Conservation (phyloP, 768 basidiomycete genomes). For the Pleurotus sapidus region DNA sequence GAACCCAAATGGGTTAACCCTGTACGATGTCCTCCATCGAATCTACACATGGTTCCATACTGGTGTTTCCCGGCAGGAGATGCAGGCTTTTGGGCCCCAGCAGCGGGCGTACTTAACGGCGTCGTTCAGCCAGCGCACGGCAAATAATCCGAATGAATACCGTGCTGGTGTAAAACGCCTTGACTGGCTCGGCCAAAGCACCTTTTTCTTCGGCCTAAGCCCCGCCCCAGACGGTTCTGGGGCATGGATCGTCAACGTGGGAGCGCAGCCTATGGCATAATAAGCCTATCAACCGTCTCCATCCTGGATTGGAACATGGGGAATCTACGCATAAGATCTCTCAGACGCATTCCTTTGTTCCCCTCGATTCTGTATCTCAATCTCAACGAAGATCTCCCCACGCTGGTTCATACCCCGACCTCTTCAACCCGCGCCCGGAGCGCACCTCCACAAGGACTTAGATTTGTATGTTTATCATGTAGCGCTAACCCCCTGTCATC, state of each 20-base stretch:
- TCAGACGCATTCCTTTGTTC: not conserved
- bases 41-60: slow-evolving; percentile 12
- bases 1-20: slow-evolving; percentile 16
- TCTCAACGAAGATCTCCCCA: not conserved
- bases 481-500: not conserved
- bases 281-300: not conserved
- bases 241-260: slow-evolving; percentile 11
- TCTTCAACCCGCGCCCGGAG: not conserved
- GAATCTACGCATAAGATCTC: not conserved
- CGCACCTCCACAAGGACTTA: not conserved
- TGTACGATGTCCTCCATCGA: slow-evolving; percentile 12
- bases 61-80: slow-evolving; percentile 13
- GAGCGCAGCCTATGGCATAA: slow-evolving; percentile 3
- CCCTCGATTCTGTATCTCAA: not conserved
- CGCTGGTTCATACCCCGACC: not conserved
- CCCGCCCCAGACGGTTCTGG: slow-evolving; percentile 14
- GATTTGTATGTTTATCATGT: not conserved
- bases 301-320: not conserved
- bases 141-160: slow-evolving; percentile 5
- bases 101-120: slow-evolving; percentile 4
- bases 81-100: slow-evolving; percentile 5
- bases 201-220: slow-evolving; percentile 15
- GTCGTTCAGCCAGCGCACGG: slow-evolving; percentile 12
- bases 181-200: slow-evolving; percentile 13
- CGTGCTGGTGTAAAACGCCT: slow-evolving; percentile 14